Evolutionary conservation across 345 rosid genomes (phyloP), one percentile per base, ranked within the genome.

Genomic region (Camelina neglecta): DNA sequence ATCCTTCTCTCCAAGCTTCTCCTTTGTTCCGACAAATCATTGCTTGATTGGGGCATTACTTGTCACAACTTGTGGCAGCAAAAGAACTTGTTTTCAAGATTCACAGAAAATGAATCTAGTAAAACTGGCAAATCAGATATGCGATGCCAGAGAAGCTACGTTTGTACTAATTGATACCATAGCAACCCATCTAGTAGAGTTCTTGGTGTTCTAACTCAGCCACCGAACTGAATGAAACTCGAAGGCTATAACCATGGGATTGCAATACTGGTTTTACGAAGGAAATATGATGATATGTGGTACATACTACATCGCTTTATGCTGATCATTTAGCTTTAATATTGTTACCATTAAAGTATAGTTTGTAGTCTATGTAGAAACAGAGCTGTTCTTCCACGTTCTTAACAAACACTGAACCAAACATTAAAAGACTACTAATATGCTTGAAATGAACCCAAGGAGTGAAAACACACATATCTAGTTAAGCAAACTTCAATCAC

Each of bases 341-440:
- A 23, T 50, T 36, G 60, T 60, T 49, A 60, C 75, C 39, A 49
- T 13, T 60, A 3, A 16, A 39, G 58, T 51, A 61, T 71, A 20
- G 4, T 7, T 11, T 60, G 23, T 35, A 49, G 61, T 53, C 39
- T 4, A 39, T 26, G 35, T 29, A 18, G 31, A 18, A 44, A 72
- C 53, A 4, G 7, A 29, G 21, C 5, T 18, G 58, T 59, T 36
- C 75, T 71, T 60, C 12, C 23, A 31, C 26, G 44, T 20, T 16
- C 36, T 21, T 1, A 11, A 62, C 66, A 59, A 70, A 76, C 69
- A 75, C 4, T 49, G 4, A 50, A 68, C 24, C 18, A 36, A 11
- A 29, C 31, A 29, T 4, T 2, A 24, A 11, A n/a, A 10, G 3
- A 24, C 31, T 69, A 53, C 51, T 60, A 67, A 11, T 41, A 26